These are phyloP conservation scores for Didymella segeticola DNA, from an alignment of 2,329 filamentous ascomycete genomes.

Conservation along the genomic window DNA sequence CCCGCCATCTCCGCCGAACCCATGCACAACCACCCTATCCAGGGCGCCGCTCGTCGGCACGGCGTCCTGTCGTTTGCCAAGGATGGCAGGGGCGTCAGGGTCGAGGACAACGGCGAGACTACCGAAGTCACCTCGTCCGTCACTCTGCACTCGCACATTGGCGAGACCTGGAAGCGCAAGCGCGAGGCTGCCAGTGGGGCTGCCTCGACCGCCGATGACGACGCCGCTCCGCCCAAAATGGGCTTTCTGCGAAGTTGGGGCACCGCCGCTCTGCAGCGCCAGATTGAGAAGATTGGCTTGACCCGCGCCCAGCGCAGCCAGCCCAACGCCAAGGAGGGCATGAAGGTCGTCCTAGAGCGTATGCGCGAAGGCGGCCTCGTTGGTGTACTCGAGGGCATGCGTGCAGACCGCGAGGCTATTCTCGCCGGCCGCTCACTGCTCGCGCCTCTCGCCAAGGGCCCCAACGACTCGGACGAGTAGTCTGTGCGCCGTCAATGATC, in stretches of 20 bases:
- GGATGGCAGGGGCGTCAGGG: conserved; percentile 28
- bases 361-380: conserved; percentile 71
- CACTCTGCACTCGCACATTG: conserved; percentile 74
- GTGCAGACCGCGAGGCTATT: conserved; percentile 61
- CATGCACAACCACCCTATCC: conserved; percentile 39
- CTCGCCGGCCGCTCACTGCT: conserved; percentile 33
- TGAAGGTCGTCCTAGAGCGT: conserved; percentile 80
- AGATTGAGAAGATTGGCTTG: conserved; percentile 79
- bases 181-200: conserved; percentile 52
- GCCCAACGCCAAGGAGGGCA: conserved; percentile 81
- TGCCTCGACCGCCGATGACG: conserved; percentile 38
- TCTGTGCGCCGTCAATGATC: not conserved
- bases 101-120: conserved; percentile 45
- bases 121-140: conserved; percentile 78
- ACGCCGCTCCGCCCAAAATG: conserved; percentile 58
- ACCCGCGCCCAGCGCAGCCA: conserved; percentile 79
- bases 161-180: conserved; percentile 67
- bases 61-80: conserved; percentile 41
- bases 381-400: conserved; percentile 74
- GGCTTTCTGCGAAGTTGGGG: conserved; percentile 70
- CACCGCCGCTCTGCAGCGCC: conserved; percentile 74
- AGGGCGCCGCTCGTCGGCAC: conserved; percentile 40
- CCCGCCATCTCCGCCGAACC: conserved; percentile 41
- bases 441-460: conserved; percentile 11
- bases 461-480: conserved; percentile 27